Percentiles rank a stretch among this genome's conserved stretches.
phyloP scores from a whole-genome alignment of 805 yeast species.

The Schwanniomyces yamadae region DNA sequence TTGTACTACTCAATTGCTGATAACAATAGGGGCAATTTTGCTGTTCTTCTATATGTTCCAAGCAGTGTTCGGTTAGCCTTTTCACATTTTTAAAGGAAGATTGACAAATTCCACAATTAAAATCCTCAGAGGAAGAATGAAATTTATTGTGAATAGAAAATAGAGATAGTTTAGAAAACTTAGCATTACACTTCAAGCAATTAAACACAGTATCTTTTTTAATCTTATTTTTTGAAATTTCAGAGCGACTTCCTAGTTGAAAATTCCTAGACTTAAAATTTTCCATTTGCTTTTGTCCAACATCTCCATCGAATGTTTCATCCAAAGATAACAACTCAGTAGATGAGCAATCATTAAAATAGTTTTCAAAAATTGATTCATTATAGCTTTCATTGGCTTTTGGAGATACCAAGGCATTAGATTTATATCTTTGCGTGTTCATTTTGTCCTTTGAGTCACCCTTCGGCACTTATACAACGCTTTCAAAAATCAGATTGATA shows the following conservation, averaged over 20 bases:
- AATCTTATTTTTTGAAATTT: background rate
- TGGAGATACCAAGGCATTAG: too few relatives aligned
- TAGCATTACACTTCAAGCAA: background rate
- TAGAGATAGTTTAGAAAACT: background rate
- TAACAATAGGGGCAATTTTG: slow-evolving; percentile 8
- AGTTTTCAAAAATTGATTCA: slow-evolving; percentile 3
- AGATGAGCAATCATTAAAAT: background rate
- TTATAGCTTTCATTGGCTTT: background rate
- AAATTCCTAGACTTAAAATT: background rate
- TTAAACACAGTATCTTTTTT: background rate
- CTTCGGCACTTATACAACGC: too few relatives aligned
- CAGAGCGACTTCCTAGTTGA: background rate
- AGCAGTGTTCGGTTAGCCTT: slow-evolving; percentile 6
- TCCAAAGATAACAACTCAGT: background rate
- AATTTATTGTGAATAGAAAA: slow-evolving; percentile 8
- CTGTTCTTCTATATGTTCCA: slow-evolving; percentile 2
- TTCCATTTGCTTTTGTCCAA: slow-evolving; percentile 1
- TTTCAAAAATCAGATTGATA: too few relatives aligned
- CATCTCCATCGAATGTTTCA: too few relatives aligned
- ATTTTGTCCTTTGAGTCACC: too few relatives aligned
- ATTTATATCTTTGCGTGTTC: too few relatives aligned
- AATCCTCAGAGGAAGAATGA: slow-evolving; percentile 2
- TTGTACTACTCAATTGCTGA: slow-evolving; percentile 1
- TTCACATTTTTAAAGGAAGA: background rate
- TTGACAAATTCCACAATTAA: slow-evolving; percentile 7